These are phyloP conservation scores for Hymenoscyphus fraxineus DNA, from an alignment of 2,329 filamentous ascomycete species.

Conservation along the genomic window DNA sequence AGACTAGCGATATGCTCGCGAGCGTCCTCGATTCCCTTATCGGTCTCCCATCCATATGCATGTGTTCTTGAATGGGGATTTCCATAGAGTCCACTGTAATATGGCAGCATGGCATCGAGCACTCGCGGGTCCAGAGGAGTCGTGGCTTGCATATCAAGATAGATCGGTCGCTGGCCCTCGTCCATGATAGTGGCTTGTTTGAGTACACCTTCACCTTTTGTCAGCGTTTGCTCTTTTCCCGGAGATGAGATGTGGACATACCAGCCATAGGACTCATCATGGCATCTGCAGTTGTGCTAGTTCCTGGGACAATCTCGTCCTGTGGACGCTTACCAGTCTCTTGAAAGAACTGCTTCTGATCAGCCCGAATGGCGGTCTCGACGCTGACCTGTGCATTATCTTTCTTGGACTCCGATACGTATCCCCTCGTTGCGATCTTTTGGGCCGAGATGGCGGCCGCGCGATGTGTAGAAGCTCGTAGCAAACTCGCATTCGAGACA, in stretches of 20 bases:
- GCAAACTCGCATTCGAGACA: constrained; percentile 24
- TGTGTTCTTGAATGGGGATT: constrained; percentile 97
- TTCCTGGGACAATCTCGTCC: constrained; percentile 28
- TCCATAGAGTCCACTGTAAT: constrained; percentile 86
- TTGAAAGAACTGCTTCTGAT: constrained; percentile 76
- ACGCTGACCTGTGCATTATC: constrained; percentile 76
- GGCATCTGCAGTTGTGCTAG: constrained; percentile 42
- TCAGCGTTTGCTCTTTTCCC: constrained; percentile 23
- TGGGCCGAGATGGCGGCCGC: constrained; percentile 25
- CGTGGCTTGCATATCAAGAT: constrained; percentile 97
- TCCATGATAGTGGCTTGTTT: constrained; percentile 93
- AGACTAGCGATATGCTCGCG: constrained; percentile 77
- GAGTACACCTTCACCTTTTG: constrained; percentile 57
- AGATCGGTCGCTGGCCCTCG: constrained; percentile 88
- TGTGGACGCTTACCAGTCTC: constrained; percentile 34
- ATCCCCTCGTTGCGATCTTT: constrained; percentile 50
- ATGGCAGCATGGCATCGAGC: constrained; percentile 94
- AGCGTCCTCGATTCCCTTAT: constrained; percentile 87
- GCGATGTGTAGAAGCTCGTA: constrained; percentile 25
- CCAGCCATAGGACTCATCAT: constrained; percentile 79
- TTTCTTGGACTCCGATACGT: constrained; percentile 80
- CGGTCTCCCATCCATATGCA: constrained; percentile 97
- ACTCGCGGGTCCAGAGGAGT: constrained; percentile 93
- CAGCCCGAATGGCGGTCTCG: constrained; percentile 79
- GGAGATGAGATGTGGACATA: constrained; percentile 31